Base-by-base conservation (phyloP, 192 early-diverging fungal species). In the Coemansia sp. region DNA sequence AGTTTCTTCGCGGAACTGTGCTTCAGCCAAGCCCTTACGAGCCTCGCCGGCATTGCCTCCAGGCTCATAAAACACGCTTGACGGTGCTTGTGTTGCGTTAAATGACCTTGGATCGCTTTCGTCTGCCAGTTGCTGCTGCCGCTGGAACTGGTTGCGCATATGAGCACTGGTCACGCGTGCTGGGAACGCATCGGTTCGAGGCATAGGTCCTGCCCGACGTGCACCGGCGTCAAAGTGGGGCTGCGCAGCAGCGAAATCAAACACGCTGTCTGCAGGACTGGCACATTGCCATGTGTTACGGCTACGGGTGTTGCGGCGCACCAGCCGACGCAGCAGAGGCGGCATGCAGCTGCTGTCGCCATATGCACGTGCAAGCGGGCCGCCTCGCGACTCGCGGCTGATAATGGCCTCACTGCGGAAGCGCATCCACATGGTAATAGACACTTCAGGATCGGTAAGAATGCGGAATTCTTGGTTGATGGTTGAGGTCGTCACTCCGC, bases 391-490 rank as follows among this genome's bases (percentile, higher is more conserved):
- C 35, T 50, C 53, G 23, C 57, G 63, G 52, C 57, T 35, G 59
- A 69, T 65, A n/a, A 70, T 69, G 14, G 75, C 69, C 15, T 78
- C 70, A 57, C 70, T 71, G 50, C 68, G 63, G 70, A 78, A 71
- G 19, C 75, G 68, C 75, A 78, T 68, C 68, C 68, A 78, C 69
- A 78, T 78, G 20, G 75, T 78, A 10, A 78, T 65, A 28, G 75
- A 78, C 15, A 78, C 59, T 41, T 45, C 57, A 6, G 75, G 75
- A 14, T 72, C 70, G 0, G 75, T 72, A 53, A 72, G 55, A 26
- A 78, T 78, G 38, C 75, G 68, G 59, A 78, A 78, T 65, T 78
- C 75, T 15, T 78, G 75, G 65, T 78, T 78, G 46, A 78, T 72
- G 6, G 62, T 68, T 3, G 70, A 60, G 19, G 42, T 37, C 14